phyloP scores from a whole-genome alignment of 345 rosid species.

The Carallia brachiata region DNA sequence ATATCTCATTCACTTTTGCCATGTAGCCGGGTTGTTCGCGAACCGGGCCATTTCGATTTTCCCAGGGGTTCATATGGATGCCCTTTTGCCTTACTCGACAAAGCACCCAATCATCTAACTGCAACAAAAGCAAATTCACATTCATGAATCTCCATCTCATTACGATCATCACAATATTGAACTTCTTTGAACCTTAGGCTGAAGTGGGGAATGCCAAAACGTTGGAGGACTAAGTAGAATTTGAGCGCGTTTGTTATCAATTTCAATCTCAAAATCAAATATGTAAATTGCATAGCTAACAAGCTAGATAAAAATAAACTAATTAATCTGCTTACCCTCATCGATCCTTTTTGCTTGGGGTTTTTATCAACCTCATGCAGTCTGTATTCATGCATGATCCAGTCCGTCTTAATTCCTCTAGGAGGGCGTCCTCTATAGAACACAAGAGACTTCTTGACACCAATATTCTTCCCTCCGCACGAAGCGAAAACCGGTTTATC shows the following conservation, averaged over 20 bases:
- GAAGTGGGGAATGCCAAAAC: no score
- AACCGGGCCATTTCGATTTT: conserved; percentile 14
- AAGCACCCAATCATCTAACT: conserved; percentile 33
- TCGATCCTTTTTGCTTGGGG: conserved; percentile 16
- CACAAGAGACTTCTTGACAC: conserved; percentile 33
- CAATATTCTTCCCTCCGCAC: not conserved
- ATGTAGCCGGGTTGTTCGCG: conserved; percentile 18
- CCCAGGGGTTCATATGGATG: conserved; percentile 26
- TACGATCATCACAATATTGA: not conserved
- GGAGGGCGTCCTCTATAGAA: conserved; percentile 34
- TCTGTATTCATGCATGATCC: conserved; percentile 37
- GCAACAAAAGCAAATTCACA: conserved; percentile 7
- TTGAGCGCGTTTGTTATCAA: not conserved
- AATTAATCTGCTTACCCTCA: conserved; percentile 18
- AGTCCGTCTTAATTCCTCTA: conserved; percentile 30
- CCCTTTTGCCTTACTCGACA: conserved; percentile 23
- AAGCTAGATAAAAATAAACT: not conserved
- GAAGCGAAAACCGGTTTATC: conserved; percentile 20
- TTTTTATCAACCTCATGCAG: conserved; percentile 19
- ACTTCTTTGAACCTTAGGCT: no score
- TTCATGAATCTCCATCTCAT: not conserved
- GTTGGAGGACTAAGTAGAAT: no score
- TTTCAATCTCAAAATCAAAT: not conserved
- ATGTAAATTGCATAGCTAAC: no score
- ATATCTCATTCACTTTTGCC: conserved; percentile 18